A percentile compares a stretch with the other conserved stretches of the same genome.
Conservation (phyloP, 768 basidiomycete genomes). For the Tylopilus balloui region DNA sequence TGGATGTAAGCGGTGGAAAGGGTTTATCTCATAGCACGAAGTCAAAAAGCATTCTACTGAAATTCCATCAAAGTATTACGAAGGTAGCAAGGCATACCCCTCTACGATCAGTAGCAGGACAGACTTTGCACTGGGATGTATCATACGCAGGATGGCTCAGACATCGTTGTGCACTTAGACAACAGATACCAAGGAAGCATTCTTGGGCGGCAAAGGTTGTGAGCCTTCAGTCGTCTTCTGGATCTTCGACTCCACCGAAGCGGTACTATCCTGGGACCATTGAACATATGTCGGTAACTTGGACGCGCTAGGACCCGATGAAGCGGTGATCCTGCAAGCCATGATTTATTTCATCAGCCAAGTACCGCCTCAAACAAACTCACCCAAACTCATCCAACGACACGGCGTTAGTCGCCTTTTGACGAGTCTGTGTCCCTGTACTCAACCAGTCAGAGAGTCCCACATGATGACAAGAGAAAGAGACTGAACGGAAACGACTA, state of each 20-base stretch:
- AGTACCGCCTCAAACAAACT: neutral
- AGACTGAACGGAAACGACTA: slow-evolving; percentile 16
- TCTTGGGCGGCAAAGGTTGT: neutral
- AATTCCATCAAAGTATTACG: neutral
- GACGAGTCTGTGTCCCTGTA: slow-evolving; percentile 15
- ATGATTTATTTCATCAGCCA: neutral
- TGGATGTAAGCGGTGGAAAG: neutral
- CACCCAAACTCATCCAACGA: slow-evolving; percentile 21
- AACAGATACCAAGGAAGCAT: neutral
- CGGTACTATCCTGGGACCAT: slow-evolving; percentile 4
- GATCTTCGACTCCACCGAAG: slow-evolving; percentile 3
- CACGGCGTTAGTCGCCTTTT: slow-evolving; percentile 6
- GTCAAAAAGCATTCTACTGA: slow-evolving; percentile 15
- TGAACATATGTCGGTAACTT: slow-evolving; percentile 20
- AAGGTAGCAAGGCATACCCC: neutral
- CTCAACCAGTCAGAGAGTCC: slow-evolving; percentile 1
- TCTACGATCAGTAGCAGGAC: neutral
- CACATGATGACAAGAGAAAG: neutral
- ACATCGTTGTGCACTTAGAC: slow-evolving; percentile 6
- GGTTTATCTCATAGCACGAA: neutral
- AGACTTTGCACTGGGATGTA: neutral
- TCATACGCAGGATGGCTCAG: neutral
- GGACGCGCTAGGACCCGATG: slow-evolving; percentile 1
- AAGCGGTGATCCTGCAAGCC: slow-evolving; percentile 10
- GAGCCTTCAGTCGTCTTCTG: slow-evolving; percentile 5